Evolutionary conservation across 495 filamentous ascomycete species (phyloP).

Genomic region (Aspergillus bridgeri): DNA sequence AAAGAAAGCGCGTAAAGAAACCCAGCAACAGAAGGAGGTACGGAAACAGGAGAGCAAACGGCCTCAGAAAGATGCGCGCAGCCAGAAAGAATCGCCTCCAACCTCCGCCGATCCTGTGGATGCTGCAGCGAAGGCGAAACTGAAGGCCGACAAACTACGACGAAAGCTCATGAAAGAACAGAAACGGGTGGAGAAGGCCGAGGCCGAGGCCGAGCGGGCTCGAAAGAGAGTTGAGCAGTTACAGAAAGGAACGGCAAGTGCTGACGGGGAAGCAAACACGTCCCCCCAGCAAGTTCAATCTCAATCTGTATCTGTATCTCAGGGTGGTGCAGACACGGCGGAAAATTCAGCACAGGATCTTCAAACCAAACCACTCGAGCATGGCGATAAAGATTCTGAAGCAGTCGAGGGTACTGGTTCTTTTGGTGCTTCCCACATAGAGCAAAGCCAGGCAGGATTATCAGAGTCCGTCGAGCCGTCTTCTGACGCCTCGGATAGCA

Average conservation of each 20-base stretch:
- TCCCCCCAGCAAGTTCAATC: constrained; percentile 8
- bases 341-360: not conserved
- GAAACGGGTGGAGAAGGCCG: constrained; percentile 45
- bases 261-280: constrained; percentile 1
- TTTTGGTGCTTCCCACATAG: not conserved
- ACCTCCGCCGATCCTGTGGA: constrained; percentile 28
- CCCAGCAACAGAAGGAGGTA: constrained; percentile 20
- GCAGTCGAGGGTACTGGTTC: not conserved
- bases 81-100: constrained; percentile 21
- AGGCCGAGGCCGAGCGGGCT: constrained; percentile 44
- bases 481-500: constrained; percentile 23
- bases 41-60: constrained; percentile 30
- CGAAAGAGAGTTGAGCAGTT: constrained; percentile 36
- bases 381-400: not conserved
- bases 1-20: constrained; percentile 37
- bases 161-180: constrained; percentile 46
- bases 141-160: constrained; percentile 48
- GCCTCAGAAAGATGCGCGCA: constrained; percentile 27
- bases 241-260: constrained; percentile 21
- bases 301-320: no score
- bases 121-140: constrained; percentile 41
- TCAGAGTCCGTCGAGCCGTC: constrained; percentile 9
- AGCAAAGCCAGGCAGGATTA: constrained; percentile 11
- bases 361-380: not conserved
- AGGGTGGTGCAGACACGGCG: not conserved